These are phyloP conservation scores for Eucommia ulmoides DNA, from an alignment of 257 asterid genomes.

Conservation along the genomic window DNA sequence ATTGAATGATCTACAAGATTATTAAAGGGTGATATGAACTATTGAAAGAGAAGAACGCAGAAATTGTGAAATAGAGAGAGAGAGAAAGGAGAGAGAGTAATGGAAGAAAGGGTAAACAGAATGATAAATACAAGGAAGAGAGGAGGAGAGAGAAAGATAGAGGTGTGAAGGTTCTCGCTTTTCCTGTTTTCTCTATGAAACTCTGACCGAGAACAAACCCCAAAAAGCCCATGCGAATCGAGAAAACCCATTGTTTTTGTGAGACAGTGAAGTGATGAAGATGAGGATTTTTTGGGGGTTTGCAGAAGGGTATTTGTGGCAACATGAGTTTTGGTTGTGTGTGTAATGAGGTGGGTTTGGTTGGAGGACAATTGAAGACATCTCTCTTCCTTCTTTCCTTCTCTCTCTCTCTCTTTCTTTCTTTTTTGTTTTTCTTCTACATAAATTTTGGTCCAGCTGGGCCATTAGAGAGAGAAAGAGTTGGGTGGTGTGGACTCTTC, in stretches of 20 bases:
- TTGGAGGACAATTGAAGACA: slow-evolving; percentile 37
- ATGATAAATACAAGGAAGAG: slow-evolving; percentile 11
- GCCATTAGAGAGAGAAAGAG: slow-evolving; percentile 20
- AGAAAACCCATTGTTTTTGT: slow-evolving; percentile 21
- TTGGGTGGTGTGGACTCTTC: slow-evolving; percentile 20
- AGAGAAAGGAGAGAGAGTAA: slow-evolving; percentile 5
- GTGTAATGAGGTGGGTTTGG: slow-evolving; percentile 25
- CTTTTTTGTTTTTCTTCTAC: slow-evolving; percentile 13
- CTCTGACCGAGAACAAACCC: slow-evolving; percentile 79
- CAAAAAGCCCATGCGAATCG: slow-evolving; percentile 67
- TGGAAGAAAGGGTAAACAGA: slow-evolving; percentile 2
- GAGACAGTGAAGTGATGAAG: slow-evolving; percentile 56
- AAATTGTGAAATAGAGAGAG: slow-evolving; percentile 12
- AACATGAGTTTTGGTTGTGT: slow-evolving; percentile 20
- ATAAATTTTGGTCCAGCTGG: slow-evolving; percentile 43
- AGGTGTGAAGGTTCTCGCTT: slow-evolving; percentile 50
- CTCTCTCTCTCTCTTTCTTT: slow-evolving; percentile 1
- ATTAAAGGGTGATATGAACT: slow-evolving; percentile 14
- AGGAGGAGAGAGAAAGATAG: slow-evolving; percentile 16
- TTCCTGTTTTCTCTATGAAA: slow-evolving; percentile 57
- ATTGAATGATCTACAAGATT: slow-evolving; percentile 18
- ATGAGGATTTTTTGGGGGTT: slow-evolving; percentile 42
- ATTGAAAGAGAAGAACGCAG: slow-evolving; percentile 20
- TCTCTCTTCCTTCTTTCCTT: slow-evolving; percentile 12
- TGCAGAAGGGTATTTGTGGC: slow-evolving; percentile 83